A percentile compares a stretch with the other conserved stretches of the same genome.
Evolutionary conservation across 2,329 filamentous ascomycete species (phyloP).

Genomic region (Colletotrichum simmondsii): DNA sequence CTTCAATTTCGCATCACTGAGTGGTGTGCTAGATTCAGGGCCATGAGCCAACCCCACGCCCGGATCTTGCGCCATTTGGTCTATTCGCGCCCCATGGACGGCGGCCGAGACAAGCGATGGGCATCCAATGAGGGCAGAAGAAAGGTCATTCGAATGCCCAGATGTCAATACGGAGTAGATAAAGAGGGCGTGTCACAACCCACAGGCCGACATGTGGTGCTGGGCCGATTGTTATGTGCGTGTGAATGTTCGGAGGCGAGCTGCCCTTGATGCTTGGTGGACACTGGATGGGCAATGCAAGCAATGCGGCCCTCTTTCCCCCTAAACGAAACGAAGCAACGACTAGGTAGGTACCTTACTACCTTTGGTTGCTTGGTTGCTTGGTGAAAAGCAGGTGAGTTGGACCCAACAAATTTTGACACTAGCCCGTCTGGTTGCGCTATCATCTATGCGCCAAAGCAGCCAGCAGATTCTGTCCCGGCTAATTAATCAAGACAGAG

Average conservation of each 20-base stretch:
- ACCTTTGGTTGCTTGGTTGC: not conserved
- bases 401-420: conserved; percentile 30
- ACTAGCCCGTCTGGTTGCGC: conserved; percentile 11
- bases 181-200: not conserved
- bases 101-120: conserved; percentile 6
- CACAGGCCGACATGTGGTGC: conserved; percentile 4
- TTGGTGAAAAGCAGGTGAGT: not conserved
- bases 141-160: conserved; percentile 21
- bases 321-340: conserved; percentile 15
- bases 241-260: not conserved
- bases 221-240: conserved; percentile 18
- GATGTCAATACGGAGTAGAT: not conserved
- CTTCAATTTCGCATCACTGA: not conserved
- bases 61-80: conserved; percentile 1
- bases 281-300: not conserved
- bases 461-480: not conserved
- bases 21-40: conserved; percentile 1
- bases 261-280: not conserved
- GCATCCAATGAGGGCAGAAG: not conserved
- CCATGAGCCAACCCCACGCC: conserved; percentile 8
- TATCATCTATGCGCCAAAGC: not conserved
- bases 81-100: conserved; percentile 2
- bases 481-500: not conserved
- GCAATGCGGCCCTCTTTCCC: not conserved
- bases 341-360: not conserved